phyloP scores from a whole-genome alignment of 2,329 filamentous ascomycete species.

The Macrophomina pseudophaseolina region DNA sequence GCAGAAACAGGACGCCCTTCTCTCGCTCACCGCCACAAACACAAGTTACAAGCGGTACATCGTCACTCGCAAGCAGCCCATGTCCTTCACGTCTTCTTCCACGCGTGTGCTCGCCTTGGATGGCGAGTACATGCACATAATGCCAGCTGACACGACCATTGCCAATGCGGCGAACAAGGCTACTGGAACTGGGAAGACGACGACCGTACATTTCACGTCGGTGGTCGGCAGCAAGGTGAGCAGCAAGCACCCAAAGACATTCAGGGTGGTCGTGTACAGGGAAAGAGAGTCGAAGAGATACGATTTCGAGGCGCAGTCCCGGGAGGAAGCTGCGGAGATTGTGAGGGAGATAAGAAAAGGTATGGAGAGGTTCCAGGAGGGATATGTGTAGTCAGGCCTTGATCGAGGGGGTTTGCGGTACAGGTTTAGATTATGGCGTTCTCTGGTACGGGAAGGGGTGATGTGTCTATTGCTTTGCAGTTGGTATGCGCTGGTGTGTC shows the following conservation, averaged over 20 bases:
- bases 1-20: slow-evolving; percentile 60
- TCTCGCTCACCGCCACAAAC: slow-evolving; percentile 46
- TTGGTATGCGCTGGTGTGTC: neutral
- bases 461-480: neutral
- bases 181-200: slow-evolving; percentile 66
- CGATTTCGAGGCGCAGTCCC: slow-evolving; percentile 79
- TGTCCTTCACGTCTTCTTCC: slow-evolving; percentile 77
- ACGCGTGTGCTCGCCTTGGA: slow-evolving; percentile 80
- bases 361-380: slow-evolving; percentile 27
- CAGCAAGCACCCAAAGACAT: slow-evolving; percentile 78
- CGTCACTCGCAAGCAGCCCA: slow-evolving; percentile 81
- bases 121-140: slow-evolving; percentile 85
- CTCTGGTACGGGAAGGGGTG: neutral
- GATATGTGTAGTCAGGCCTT: slow-evolving; percentile 5
- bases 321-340: slow-evolving; percentile 77
- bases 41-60: slow-evolving; percentile 72
- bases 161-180: slow-evolving; percentile 60
- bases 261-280: slow-evolving; percentile 79
- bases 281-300: slow-evolving; percentile 79
- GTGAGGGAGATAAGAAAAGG: slow-evolving; percentile 66
- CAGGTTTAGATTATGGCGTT: neutral
- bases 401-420: no score
- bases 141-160: slow-evolving; percentile 60
- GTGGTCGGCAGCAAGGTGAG: slow-evolving; percentile 83
- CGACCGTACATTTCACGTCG: slow-evolving; percentile 80